These are phyloP conservation scores for Biancaea sappan DNA, from an alignment of 306 rosid species.

Conservation along the genomic window DNA sequence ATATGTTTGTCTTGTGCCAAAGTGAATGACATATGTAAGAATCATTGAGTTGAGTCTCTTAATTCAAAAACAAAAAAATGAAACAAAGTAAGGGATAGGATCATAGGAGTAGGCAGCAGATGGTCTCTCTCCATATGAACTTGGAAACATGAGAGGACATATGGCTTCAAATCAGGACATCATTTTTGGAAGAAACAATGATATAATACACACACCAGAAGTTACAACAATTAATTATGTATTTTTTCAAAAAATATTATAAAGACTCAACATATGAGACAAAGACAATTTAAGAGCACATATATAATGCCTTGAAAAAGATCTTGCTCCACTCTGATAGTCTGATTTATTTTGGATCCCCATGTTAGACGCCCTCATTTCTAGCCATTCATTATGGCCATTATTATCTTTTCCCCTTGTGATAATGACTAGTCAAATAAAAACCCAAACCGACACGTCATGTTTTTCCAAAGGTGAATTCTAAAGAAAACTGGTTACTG, in stretches of 20 bases:
- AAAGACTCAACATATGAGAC: conserved; percentile 49
- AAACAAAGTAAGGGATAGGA: conserved; percentile 44
- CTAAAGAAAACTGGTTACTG: conserved; percentile 20
- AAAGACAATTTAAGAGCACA: conserved; percentile 60
- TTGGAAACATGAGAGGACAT: conserved; percentile 56
- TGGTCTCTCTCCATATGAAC: conserved; percentile 42
- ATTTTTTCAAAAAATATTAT: no score
- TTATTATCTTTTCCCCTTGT: conserved; percentile 25
- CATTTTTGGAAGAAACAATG: conserved; percentile 58
- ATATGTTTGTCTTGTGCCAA: conserved; percentile 64
- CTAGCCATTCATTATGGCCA: conserved; percentile 32
- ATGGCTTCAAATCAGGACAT: conserved; percentile 59
- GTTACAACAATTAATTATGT: conserved; percentile 43
- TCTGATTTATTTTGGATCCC: conserved; percentile 38
- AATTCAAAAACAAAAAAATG: conserved; percentile 45
- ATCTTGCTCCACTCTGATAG: conserved; percentile 36
- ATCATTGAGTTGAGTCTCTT: conserved; percentile 41
- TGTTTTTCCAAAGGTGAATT: conserved; percentile 27
- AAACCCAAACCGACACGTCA: conserved; percentile 36
- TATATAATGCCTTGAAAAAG: conserved; percentile 37
- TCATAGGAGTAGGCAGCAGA: background rate
- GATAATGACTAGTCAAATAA: conserved; percentile 39
- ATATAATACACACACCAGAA: conserved; percentile 45
- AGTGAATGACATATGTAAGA: conserved; percentile 41
- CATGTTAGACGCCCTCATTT: conserved; percentile 26